phyloP scores from a whole-genome alignment of 2,329 filamentous ascomycete species.

The Fusarium begoniae region DNA sequence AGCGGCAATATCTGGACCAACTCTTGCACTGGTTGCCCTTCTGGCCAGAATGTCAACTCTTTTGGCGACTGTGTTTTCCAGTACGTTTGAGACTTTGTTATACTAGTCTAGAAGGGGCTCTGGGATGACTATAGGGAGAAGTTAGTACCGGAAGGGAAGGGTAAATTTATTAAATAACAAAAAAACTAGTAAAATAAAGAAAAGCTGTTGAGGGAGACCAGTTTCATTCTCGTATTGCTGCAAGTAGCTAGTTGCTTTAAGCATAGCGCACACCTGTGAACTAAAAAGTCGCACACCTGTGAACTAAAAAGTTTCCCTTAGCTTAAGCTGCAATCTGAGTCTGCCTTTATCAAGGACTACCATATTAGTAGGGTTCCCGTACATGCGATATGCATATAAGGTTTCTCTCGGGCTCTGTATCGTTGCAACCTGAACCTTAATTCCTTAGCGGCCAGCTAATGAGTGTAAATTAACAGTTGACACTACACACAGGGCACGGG shows the following conservation, averaged over 20 bases:
- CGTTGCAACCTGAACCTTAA: not conserved
- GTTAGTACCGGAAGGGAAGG: fast-evolving
- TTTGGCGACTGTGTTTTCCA: not conserved
- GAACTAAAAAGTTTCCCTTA: not conserved
- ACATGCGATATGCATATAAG: not conserved
- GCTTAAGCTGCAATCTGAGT: fast-evolving
- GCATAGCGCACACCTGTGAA: fast-evolving
- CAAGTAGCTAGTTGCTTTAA: not conserved
- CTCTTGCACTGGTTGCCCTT: not conserved
- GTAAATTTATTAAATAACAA: not conserved
- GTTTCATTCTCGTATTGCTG: fast-evolving
- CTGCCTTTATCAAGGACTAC: no score
- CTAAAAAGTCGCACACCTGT: fast-evolving
- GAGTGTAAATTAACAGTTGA: not conserved
- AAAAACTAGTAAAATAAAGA: not conserved
- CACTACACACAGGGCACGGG: no score
- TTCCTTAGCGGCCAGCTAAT: not conserved
- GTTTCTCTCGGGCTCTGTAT: no score
- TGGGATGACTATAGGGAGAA: fast-evolving
- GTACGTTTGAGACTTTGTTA: not conserved
- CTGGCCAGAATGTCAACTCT: not conserved
- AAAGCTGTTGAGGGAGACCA: not conserved
- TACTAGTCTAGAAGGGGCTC: fast-evolving
- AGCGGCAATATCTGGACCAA: not conserved
- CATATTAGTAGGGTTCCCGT: not conserved